phyloP scores from a whole-genome alignment of 805 yeast species.

The Saccharomycopsis malanga region DNA sequence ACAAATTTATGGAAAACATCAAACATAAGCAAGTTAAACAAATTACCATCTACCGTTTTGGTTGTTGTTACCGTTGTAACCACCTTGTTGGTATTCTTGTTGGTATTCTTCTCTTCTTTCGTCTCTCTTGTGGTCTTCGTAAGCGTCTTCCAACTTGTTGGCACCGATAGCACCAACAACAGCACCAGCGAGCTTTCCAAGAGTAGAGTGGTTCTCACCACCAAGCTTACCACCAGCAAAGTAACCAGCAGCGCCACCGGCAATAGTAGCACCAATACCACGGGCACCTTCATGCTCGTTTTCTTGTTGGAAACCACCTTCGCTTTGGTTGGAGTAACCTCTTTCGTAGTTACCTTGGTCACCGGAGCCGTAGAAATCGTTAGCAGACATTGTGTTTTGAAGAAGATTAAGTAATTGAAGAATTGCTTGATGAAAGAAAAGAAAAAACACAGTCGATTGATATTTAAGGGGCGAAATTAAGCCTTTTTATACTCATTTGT shows the following conservation, averaged over 20 bases:
- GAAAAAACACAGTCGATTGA: not conserved
- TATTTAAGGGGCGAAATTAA: too few relatives aligned
- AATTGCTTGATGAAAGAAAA: not conserved
- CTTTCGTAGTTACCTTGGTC: conserved; percentile 31
- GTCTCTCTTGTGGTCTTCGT: conserved; percentile 27
- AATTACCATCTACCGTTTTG: conserved; percentile 17
- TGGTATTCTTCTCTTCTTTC: conserved; percentile 20
- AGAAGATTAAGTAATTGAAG: not conserved
- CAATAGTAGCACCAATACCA: conserved; percentile 38
- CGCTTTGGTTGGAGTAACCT: conserved; percentile 7
- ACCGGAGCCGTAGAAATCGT: conserved; percentile 46
- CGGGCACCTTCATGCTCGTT: conserved; percentile 29
- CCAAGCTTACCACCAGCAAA: conserved; percentile 41
- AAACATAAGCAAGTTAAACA: too few relatives aligned
- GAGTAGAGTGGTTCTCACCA: conserved; percentile 32
- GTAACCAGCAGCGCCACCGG: conserved; percentile 51
- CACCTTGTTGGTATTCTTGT: conserved; percentile 8
- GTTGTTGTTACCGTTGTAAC: conserved; percentile 9
- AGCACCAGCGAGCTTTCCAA: conserved; percentile 47
- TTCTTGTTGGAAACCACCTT: conserved; percentile 20
- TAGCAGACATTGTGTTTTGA: conserved; percentile 41
- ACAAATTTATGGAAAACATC: too few relatives aligned
- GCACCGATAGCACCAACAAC: conserved; percentile 49
- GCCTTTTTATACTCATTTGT: too few relatives aligned
- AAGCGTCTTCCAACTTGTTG: conserved; percentile 39